Evolutionary conservation across 192 early-diverging fungal genomes (phyloP), one percentile per base, ranked within the genome.

Genomic region (Glomus cerebriforme): DNA sequence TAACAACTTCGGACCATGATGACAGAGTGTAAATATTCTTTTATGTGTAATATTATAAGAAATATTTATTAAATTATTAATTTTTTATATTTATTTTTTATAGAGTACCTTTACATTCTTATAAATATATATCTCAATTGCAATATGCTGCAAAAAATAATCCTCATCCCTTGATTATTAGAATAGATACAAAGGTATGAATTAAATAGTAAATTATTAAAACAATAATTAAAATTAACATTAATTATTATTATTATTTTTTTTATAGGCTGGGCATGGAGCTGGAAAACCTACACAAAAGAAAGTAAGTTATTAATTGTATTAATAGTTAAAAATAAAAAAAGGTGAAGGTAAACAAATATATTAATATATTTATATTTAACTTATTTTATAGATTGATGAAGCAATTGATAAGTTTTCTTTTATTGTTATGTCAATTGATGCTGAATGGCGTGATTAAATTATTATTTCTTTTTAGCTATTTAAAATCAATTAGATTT

Each of bases 1-100:
- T 94, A 39, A 79, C 83, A 39, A 94, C 93, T 0, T 87, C 88
- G 7, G 88, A 89, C 68, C 93, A 94, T 83, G 93, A 92, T 79
- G 91, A 92, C 73, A 85, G 91, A 73, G 91, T 92, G 59, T 78
- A 66, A 67, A 32, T 63, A 60, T 64, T 76, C 27, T n/a, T 34
- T 37, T 62, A n/a, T 17, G 26, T 62, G 63, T 35, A 37, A 62
- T 22, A 10, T 15, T 29, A 65, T 39, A 26, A n/a, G n/a, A 8
- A 6, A 22, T 34, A n/a, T 22, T 19, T 37, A n/a, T 35, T 9
- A 32, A n/a, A 68, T 24, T 35, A 24, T 22, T 68, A 15, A 35
- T 35, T 39, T 7, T 39, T 31, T 31, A 35, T 35, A 65, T 68
- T 19, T n/a, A n/a, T n/a, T n/a, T 9, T 31, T 75, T 26, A 31